Conservation (phyloP, 2,329 filamentous ascomycete species). For the Phaeophleospora eucalypticola region DNA sequence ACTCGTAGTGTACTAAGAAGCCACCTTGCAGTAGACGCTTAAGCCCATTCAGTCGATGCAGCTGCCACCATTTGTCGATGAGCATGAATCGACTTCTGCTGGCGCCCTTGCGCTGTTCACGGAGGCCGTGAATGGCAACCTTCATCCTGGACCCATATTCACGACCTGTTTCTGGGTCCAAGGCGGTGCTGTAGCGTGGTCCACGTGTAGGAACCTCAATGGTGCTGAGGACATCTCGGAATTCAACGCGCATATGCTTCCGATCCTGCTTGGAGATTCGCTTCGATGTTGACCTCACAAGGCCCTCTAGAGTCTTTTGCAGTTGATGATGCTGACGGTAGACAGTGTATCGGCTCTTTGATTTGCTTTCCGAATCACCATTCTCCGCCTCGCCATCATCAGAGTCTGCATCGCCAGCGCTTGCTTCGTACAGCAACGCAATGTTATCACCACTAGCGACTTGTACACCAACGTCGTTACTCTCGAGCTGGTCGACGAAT, state of each 20-base stretch:
- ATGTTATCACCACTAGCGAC: constrained; percentile 76
- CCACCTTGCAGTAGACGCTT: constrained; percentile 59
- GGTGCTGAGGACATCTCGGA: constrained; percentile 62
- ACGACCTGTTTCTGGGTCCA: constrained; percentile 54
- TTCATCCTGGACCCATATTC: constrained; percentile 60
- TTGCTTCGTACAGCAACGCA: constrained; percentile 75
- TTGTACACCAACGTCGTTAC: constrained; percentile 67
- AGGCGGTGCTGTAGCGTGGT: constrained; percentile 61
- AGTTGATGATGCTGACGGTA: constrained; percentile 63
- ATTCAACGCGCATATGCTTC: constrained; percentile 62
- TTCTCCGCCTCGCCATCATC: constrained; percentile 47
- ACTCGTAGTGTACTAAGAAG: constrained; percentile 60
- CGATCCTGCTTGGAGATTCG: constrained; percentile 63
- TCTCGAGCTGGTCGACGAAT: constrained; percentile 81
- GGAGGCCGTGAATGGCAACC: constrained; percentile 57
- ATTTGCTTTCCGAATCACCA: constrained; percentile 37
- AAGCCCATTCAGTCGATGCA: constrained; percentile 59
- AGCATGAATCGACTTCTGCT: constrained; percentile 52
- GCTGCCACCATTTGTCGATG: constrained; percentile 72
- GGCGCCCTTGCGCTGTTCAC: constrained; percentile 48
- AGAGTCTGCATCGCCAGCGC: constrained; percentile 55
- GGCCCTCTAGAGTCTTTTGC: constrained; percentile 54
- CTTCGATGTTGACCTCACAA: constrained; percentile 58
- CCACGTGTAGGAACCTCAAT: constrained; percentile 64
- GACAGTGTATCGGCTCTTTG: constrained; percentile 62